Conservation (phyloP, 2,329 filamentous ascomycete genomes). For the Eurotiales sp. region DNA sequence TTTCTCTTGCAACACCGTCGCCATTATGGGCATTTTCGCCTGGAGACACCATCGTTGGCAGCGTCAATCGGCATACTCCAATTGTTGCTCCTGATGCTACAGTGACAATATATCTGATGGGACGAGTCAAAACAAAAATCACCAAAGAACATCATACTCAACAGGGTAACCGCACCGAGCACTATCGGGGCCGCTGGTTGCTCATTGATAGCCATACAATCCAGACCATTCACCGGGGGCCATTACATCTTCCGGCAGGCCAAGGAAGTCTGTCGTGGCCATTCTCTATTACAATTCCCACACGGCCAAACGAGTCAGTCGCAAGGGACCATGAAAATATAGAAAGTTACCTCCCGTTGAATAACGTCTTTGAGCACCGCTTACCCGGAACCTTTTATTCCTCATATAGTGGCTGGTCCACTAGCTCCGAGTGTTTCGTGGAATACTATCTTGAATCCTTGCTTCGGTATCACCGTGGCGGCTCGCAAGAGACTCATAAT, state of each 20-base stretch:
- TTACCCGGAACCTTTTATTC: conserved; percentile 19
- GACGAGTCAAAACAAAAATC: conserved; percentile 18
- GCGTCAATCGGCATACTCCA: conserved; percentile 16
- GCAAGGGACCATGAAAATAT: not conserved
- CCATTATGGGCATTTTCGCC: conserved; percentile 16
- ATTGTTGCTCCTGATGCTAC: conserved; percentile 18
- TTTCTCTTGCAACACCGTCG: conserved; percentile 20
- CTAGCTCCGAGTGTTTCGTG: conserved; percentile 24
- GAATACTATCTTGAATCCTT: conserved; percentile 36
- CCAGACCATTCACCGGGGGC: conserved; percentile 16
- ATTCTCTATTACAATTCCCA: conserved; percentile 17
- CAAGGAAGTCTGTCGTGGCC: conserved; percentile 17
- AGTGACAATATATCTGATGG: conserved; percentile 15
- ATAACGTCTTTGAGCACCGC: conserved; percentile 1
- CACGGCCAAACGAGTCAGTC: too few relatives aligned
- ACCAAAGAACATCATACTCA: not conserved
- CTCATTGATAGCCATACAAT: conserved; percentile 9
- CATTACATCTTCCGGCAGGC: conserved; percentile 15
- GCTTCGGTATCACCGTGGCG: conserved; percentile 16
- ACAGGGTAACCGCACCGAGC: not conserved
- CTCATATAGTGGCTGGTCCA: not conserved
- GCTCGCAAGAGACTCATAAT: not conserved
- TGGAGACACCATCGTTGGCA: conserved; percentile 21
- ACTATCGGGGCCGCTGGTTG: conserved; percentile 14
- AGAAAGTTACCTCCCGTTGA: conserved; percentile 17